Base-by-base conservation (phyloP, 73 alveolate genomes). In the Breviolum minutum region DNA sequence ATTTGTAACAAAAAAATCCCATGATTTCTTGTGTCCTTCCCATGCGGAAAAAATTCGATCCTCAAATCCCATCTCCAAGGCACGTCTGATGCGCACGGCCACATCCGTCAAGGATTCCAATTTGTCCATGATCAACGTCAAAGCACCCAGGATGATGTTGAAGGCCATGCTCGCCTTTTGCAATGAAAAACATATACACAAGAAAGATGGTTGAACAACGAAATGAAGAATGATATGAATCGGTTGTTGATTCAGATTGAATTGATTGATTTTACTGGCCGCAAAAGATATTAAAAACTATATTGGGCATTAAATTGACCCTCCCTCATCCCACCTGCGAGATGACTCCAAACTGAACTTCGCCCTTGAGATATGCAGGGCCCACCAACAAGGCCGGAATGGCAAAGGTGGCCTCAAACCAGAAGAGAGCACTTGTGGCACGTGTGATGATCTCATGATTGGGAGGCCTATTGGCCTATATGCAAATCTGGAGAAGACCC, bases 361-460 rank as follows among this genome's bases (percentile, higher is more conserved):
- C 99, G 62, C 99, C 99, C 32, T 73, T 87, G 73, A 94, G 73
- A 27, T 94, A 94, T 11, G 99, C 99, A 20, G 99, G 99, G 70
- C 99, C 99, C 17, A 94, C 99, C 62, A 94, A 85, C 69, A 94
- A 73, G 17, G 99, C 92, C 9, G 94, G 92, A 48, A 94, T 82
- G 40, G 99, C 99, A 40, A 94, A 94, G 86, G 99, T 94, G 70
- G 99, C 94, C 94, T 86, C 17, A 70, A 30, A 62, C 8, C 14
- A 3, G 40, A 19, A 54, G 83, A 2, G 5, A 27, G 5, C 17
- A 13, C 82, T 20, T 20, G 29, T 9, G 82, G 83, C 83, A 9
- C n/a, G 5, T 22, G n/a, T 27, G 83, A 10, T 14, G 32, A 32
- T 13, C 14, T 73, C 48, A 24, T 24, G 83, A 76, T 1, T 5